These are phyloP conservation scores for Mycena alexandri DNA, from an alignment of 768 basidiomycete species.

Conservation along the genomic window DNA sequence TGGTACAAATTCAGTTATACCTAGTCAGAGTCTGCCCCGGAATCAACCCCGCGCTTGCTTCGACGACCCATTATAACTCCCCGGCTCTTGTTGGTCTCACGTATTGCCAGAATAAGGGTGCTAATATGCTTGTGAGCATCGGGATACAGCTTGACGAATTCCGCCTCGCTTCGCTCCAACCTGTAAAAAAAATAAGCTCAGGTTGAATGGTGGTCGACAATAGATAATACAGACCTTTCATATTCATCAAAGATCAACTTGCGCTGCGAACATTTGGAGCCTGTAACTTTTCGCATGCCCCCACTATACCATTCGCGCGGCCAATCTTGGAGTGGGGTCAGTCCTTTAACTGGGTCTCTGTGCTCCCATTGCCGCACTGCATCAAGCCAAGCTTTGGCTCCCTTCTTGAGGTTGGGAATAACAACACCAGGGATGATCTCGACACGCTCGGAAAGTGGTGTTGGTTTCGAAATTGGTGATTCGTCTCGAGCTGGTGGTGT, in stretches of 20 bases:
- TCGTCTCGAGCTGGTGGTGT: not conserved
- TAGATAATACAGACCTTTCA: not conserved
- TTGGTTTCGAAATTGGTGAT: not conserved
- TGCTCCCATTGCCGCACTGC: not conserved
- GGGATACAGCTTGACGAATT: constrained; percentile 4
- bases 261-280: constrained; percentile 11
- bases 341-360: not conserved
- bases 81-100: constrained; percentile 4
- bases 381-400: constrained; percentile 3
- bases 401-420: constrained; percentile 23
- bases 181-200: not conserved
- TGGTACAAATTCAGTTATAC: too few relatives aligned
- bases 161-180: not conserved
- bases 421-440: constrained; percentile 9
- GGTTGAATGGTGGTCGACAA: too few relatives aligned
- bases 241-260: constrained; percentile 17
- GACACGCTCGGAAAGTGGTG: not conserved
- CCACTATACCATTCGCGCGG: constrained; percentile 3
- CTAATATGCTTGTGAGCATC: not conserved
- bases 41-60: not conserved
- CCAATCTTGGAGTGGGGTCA: constrained; percentile 8
- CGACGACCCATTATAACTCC: not conserved
- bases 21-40: too few relatives aligned
- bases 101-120: not conserved
- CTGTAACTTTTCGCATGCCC: constrained; percentile 13